Base-by-base conservation (phyloP, 2,329 filamentous ascomycete genomes). In the Pseudomassariella vexata region DNA sequence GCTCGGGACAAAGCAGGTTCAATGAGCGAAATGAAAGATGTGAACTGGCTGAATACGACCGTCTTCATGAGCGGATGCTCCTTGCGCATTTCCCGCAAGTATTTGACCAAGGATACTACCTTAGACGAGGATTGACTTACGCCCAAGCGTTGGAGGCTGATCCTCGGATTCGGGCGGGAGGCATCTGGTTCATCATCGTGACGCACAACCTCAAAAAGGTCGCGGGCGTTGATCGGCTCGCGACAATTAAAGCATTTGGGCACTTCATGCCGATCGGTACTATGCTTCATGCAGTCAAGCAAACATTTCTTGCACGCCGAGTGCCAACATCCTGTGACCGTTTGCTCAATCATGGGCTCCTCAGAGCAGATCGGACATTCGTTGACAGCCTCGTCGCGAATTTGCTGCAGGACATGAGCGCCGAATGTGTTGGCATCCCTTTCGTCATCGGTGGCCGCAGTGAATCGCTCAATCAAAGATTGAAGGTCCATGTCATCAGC, bases 21-120 rank as follows among this genome's bases (percentile, higher is more conserved):
- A 41, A 98, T 94, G 9, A 98, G 76, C 42, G 88, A 81, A 45
- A 98, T 76, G 57, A 96, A 98, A 1, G 89, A 94, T 0, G 92
- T 98, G 57, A 98, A 98, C 58, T 98, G 92, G 35, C 85, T 92
- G 62, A 98, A 98, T 19, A 98, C 81, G 15, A 96, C 89, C 1
- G 85, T 87, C 60, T 95, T 96, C 29, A 82, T 83, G 5, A 59
- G 67, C 0, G 80, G 74, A n/a, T 82, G 66, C 30, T 76, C 69
- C 35, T 67, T 72, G 8, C 82, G 78, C 6, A 94, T 61, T 2
- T 66, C 63, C 24, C 83, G 82, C 5, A 98, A 73, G 37, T 92
- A 79, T 4, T 67, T 73, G 41, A 95, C 72, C 5, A 98, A 70
- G 1, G 85, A 75, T 26, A 84, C 78, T 9, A 96, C 84, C 57